These are phyloP conservation scores for Aspergillus fumigatus DNA, from an alignment of 2,329 filamentous ascomycete species.

Conservation along the genomic window DNA sequence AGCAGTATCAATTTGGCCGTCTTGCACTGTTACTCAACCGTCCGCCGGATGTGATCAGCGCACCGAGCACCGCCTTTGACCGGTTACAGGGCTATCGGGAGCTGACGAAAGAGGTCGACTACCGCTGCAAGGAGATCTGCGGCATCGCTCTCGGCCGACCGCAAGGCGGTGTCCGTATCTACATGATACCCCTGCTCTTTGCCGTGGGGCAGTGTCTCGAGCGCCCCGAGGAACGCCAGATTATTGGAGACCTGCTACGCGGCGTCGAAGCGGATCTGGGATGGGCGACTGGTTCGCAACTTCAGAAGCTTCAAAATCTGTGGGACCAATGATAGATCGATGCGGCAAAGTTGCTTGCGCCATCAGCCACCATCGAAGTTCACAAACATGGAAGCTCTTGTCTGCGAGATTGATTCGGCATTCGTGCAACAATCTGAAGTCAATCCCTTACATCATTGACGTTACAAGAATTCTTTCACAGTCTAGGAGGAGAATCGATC, in stretches of 20 bases:
- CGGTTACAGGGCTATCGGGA: constrained; percentile 54
- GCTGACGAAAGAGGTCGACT: constrained; percentile 52
- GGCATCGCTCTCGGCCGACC: constrained; percentile 54
- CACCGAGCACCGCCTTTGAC: constrained; percentile 49
- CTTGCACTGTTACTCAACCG: constrained; percentile 59
- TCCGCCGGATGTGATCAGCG: constrained; percentile 52
- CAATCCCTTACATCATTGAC: background rate
- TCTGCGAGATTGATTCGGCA: background rate
- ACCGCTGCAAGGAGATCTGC: constrained; percentile 55
- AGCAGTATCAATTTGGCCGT: constrained; percentile 61
- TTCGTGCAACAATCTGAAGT: background rate
- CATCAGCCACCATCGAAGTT: background rate
- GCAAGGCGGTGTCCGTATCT: constrained; percentile 53
- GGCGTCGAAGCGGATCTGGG: constrained; percentile 59
- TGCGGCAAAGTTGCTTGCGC: background rate
- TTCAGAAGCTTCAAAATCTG: constrained; percentile 43
- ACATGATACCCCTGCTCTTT: constrained; percentile 55
- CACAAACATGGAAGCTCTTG: background rate
- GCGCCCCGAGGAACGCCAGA: constrained; percentile 47
- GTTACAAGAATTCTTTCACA: background rate
- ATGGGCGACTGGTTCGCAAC: constrained; percentile 55
- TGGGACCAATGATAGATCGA: constrained; percentile 20
- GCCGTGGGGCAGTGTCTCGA: constrained; percentile 57
- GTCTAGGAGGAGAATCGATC: background rate
- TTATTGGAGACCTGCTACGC: constrained; percentile 51